phyloP scores from a whole-genome alignment of 495 filamentous ascomycete species.

The Aspergillus sparsus region DNA sequence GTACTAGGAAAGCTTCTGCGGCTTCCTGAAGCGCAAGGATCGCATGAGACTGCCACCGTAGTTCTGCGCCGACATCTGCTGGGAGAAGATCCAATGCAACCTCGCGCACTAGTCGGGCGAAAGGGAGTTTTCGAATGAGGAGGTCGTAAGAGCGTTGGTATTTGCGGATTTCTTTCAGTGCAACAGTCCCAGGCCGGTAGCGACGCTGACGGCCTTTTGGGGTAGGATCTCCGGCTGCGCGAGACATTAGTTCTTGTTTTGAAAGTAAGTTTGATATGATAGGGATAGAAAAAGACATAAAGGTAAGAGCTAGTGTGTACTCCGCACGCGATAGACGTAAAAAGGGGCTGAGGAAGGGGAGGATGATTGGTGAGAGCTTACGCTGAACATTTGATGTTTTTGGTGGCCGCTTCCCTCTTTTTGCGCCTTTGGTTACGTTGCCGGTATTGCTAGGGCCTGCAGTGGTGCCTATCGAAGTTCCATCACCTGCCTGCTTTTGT shows the following conservation, averaged over 20 bases:
- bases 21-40: conserved; percentile 90
- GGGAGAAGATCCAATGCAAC: conserved; percentile 64
- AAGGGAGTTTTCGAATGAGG: conserved; percentile 78
- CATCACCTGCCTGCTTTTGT: background rate
- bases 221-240: conserved; percentile 69
- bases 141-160: conserved; percentile 85
- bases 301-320: too few relatives aligned
- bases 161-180: conserved; percentile 80
- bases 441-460: conserved; percentile 25
- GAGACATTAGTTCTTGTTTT: conserved; percentile 1
- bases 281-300: background rate
- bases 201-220: conserved; percentile 63
- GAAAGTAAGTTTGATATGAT: background rate
- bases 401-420: conserved; percentile 29
- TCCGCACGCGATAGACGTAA: too few relatives aligned
- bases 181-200: conserved; percentile 82
- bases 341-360: background rate
- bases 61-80: conserved; percentile 52
- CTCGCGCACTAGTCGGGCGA: conserved; percentile 86
- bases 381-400: conserved; percentile 41
- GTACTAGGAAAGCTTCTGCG: conserved; percentile 87
- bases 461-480: background rate
- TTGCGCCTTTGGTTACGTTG: conserved; percentile 23
- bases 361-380: conserved; percentile 25
- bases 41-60: conserved; percentile 92